Conservation (phyloP, 225 moss, liverwort and hornwort genomes). For the Lunularia cruciata region DNA sequence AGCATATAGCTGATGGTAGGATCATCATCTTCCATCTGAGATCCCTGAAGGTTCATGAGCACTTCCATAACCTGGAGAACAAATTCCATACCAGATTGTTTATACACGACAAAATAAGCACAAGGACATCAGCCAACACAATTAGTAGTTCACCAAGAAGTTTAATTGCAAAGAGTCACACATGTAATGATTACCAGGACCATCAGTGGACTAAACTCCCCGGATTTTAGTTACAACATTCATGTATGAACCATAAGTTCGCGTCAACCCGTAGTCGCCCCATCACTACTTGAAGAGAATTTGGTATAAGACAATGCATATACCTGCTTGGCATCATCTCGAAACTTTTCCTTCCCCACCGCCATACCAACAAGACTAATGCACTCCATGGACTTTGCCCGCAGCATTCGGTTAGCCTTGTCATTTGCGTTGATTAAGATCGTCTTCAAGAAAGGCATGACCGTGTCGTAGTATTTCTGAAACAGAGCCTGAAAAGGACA, state of each 20-base stretch:
- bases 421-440: slow-evolving; percentile 92
- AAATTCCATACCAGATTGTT: no score
- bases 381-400: slow-evolving; percentile 99
- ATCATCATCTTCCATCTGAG: slow-evolving; percentile 98
- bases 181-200: no score
- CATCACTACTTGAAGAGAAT: no score
- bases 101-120: no score
- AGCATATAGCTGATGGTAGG: slow-evolving; percentile 99
- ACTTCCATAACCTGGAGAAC: slow-evolving; percentile 91
- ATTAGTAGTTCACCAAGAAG: no score
- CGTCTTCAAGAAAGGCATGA: slow-evolving; percentile 92
- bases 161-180: no score
- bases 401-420: slow-evolving; percentile 91
- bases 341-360: slow-evolving; percentile 97
- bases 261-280: no score
- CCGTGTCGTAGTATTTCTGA: slow-evolving; percentile 93
- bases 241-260: no score
- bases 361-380: slow-evolving; percentile 99
- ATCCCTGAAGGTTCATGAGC: slow-evolving; percentile 86
- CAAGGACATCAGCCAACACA: no score
- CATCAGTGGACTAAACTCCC: no score
- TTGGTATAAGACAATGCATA: no score
- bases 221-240: no score
- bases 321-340: slow-evolving; percentile 97
- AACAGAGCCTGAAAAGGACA: slow-evolving; percentile 63